Percentiles rank a stretch among this genome's conserved stretches.
These are phyloP conservation scores for Aphanocladium album DNA, from an alignment of 2,329 filamentous ascomycete species.

Conservation along the genomic window DNA sequence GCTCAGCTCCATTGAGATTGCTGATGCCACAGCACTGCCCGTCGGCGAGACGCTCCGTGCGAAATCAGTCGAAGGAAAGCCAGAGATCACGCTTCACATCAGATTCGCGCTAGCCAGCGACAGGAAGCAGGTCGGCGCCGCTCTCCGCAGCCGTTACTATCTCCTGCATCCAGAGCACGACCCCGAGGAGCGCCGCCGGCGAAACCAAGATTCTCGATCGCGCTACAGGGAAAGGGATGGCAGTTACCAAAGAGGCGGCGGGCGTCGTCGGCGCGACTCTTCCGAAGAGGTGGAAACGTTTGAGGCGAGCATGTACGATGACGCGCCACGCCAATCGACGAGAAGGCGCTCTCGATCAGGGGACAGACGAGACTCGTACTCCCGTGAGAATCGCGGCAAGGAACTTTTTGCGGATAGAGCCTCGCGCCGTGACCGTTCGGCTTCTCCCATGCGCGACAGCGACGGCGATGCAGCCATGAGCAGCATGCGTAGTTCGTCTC, in stretches of 20 bases:
- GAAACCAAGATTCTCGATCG: slow-evolving; percentile 51
- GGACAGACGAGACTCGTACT: slow-evolving; percentile 25
- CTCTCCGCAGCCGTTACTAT: slow-evolving; percentile 83
- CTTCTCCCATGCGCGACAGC: slow-evolving; percentile 43
- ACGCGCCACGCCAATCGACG: slow-evolving; percentile 40
- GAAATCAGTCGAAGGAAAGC: slow-evolving; percentile 62
- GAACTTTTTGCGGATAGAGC: slow-evolving; percentile 56
- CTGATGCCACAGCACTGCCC: slow-evolving; percentile 51
- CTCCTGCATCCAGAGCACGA: slow-evolving; percentile 87
- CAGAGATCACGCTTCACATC: slow-evolving; percentile 65
- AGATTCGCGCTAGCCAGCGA: slow-evolving; percentile 70
- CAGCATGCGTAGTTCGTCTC: slow-evolving; percentile 25
- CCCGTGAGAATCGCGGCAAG: slow-evolving; percentile 43
- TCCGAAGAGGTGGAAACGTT: slow-evolving; percentile 53
- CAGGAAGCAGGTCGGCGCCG: slow-evolving; percentile 73
- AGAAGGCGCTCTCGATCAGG: slow-evolving; percentile 23
- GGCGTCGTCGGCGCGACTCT: slow-evolving; percentile 40
- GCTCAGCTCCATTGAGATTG: slow-evolving; percentile 46
- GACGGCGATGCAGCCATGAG: slow-evolving; percentile 38
- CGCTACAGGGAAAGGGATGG: slow-evolving; percentile 58
- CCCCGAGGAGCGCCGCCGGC: slow-evolving; percentile 64
- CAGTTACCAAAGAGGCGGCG: slow-evolving; percentile 28
- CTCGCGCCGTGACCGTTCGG: slow-evolving; percentile 42
- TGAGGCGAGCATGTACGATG: slow-evolving; percentile 78
- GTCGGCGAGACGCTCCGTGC: slow-evolving; percentile 62